Percentiles rank a stretch among this genome's conserved stretches.
phyloP scores from a whole-genome alignment of 2,329 filamentous ascomycete species.

The Cadophora malorum region DNA sequence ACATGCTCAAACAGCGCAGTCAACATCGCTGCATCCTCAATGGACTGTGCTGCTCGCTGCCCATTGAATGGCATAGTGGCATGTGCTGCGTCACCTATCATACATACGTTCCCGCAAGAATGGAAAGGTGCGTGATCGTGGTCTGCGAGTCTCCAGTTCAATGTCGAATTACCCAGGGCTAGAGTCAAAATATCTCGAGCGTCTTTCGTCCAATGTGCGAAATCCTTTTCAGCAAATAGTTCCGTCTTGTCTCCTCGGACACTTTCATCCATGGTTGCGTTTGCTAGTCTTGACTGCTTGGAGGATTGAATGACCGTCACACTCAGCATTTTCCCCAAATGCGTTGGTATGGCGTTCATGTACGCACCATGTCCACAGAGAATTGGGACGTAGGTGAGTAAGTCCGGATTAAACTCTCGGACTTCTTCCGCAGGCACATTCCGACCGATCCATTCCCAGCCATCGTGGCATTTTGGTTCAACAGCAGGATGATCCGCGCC shows the following conservation, averaged over 20 bases:
- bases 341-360: not conserved
- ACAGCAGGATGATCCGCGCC: constrained; percentile 17
- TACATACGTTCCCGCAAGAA: not conserved
- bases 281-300: not conserved
- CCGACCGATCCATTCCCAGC: constrained; percentile 16
- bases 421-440: constrained; percentile 16
- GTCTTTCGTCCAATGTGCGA: constrained; percentile 20
- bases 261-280: not conserved
- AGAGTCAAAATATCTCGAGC: constrained; percentile 18
- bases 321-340: not conserved
- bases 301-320: not conserved
- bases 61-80: not conserved
- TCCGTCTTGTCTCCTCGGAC: not conserved
- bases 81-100: not conserved
- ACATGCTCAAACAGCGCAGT: not conserved
- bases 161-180: constrained; percentile 1
- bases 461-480: constrained; percentile 18
- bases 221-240: not conserved
- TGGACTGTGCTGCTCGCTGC: not conserved
- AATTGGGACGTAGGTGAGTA: not conserved
- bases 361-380: not conserved
- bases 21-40: not conserved
- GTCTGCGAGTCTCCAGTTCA: constrained; percentile 19
- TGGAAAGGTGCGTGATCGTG: not conserved
- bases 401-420: not conserved